Percentiles rank a stretch among this genome's conserved stretches.
Conservation (phyloP, 352 stramenopile species). For the Pythium grandisporangium region DNA sequence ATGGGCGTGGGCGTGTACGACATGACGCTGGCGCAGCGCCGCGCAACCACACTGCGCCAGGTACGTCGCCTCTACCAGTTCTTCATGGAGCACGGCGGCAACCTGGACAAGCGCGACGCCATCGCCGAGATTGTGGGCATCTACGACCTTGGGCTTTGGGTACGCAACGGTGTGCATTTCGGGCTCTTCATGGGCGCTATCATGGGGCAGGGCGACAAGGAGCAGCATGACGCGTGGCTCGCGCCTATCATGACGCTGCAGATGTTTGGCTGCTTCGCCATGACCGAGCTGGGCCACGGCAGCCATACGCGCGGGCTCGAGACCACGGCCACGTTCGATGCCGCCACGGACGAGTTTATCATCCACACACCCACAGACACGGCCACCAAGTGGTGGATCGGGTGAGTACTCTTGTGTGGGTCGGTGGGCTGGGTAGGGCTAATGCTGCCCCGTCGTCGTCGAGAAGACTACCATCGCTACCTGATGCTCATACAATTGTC, state of each 20-base stretch:
- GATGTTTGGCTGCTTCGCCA: constrained; percentile 81
- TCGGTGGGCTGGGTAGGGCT: too few species aligned
- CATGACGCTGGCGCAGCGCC: constrained; percentile 33
- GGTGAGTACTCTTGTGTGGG: too few species aligned
- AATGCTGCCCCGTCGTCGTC: too few species aligned
- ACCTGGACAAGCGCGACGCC: constrained; percentile 44
- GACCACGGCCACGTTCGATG: constrained; percentile 94
- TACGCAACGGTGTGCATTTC: constrained; percentile 78
- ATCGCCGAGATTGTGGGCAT: constrained; percentile 56
- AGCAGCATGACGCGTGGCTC: constrained; percentile 82
- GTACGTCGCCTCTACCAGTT: constrained; percentile 48
- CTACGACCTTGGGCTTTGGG: constrained; percentile 56
- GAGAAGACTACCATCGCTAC: too few species aligned
- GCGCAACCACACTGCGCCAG: constrained; percentile 37
- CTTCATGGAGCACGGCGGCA: constrained; percentile 45
- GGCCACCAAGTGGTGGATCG: constrained; percentile 95
- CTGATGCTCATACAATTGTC: neutral
- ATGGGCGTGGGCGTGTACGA: constrained; percentile 32
- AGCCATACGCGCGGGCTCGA: constrained; percentile 85
- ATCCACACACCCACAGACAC: constrained; percentile 95
- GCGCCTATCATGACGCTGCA: constrained; percentile 56
- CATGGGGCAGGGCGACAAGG: constrained; percentile 57
- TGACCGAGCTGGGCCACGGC: constrained; percentile 91
- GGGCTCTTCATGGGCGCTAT: constrained; percentile 75
- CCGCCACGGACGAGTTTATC: constrained; percentile 85